Evolutionary conservation across 1,139 yeast genomes (phyloP).

Genomic region (Entelexis paramagnoliae): DNA sequence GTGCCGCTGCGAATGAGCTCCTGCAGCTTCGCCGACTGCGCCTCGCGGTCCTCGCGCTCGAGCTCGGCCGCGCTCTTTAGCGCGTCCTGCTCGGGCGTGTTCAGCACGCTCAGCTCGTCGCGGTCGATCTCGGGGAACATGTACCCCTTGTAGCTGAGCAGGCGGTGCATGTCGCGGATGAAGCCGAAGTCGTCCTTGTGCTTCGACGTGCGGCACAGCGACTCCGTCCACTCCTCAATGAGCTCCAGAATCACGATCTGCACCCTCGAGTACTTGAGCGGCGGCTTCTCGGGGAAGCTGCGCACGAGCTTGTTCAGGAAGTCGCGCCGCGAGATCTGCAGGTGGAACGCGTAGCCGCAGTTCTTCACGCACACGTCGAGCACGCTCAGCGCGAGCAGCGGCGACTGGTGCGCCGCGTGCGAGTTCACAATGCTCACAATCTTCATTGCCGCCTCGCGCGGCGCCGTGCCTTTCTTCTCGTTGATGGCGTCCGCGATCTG

Average conservation of each 20-base stretch:
- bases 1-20: constrained; percentile 91
- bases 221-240: constrained; percentile 95
- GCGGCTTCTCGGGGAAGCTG: constrained; percentile 91
- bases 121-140: constrained; percentile 81
- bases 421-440: constrained; percentile 68
- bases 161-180: constrained; percentile 90
- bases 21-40: constrained; percentile 89
- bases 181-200: constrained; percentile 87
- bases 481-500: constrained; percentile 92
- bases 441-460: constrained; percentile 89
- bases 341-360: constrained; percentile 94
- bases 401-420: constrained; percentile 71
- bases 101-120: constrained; percentile 83
- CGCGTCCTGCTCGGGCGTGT: constrained; percentile 60
- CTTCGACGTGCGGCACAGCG: constrained; percentile 80
- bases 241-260: constrained; percentile 80
- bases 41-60: constrained; percentile 84
- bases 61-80: constrained; percentile 82
- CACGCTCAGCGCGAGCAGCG: constrained; percentile 46
- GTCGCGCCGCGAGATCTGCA: constrained; percentile 90
- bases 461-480: constrained; percentile 81
- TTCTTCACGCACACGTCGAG: constrained; percentile 89
- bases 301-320: constrained; percentile 87
- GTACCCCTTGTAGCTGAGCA: constrained; percentile 78
- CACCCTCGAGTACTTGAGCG: constrained; percentile 68